Conservation (phyloP, 345 rosid species). For the Brassica incana region DNA sequence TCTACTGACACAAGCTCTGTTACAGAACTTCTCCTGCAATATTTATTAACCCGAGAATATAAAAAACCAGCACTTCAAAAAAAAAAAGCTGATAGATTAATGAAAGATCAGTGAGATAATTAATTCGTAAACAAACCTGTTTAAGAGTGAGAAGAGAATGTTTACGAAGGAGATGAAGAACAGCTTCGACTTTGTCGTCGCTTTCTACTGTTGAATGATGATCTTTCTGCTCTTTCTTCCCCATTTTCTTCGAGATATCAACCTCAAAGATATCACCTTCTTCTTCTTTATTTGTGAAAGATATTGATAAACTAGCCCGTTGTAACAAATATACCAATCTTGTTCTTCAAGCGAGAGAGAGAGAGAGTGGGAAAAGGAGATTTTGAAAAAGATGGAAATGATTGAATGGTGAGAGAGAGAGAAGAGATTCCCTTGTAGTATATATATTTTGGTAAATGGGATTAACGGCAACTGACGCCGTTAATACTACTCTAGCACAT, state of each 20-base stretch:
- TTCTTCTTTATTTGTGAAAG: not conserved
- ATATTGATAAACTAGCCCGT: slow-evolving; percentile 23
- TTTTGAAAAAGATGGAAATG: slow-evolving; percentile 23
- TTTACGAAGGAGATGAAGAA: slow-evolving; percentile 62
- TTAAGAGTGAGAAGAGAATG: slow-evolving; percentile 82
- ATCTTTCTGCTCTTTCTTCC: slow-evolving; percentile 59
- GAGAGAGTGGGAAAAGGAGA: slow-evolving; percentile 16
- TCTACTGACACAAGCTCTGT: slow-evolving; percentile 67
- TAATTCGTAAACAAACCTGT: slow-evolving; percentile 51
- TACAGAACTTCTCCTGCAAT: slow-evolving; percentile 87
- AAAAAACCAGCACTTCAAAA: not conserved
- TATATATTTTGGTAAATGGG: slow-evolving; percentile 34
- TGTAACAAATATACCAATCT: slow-evolving; percentile 37
- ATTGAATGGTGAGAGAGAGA: slow-evolving; percentile 23
- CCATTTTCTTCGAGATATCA: slow-evolving; percentile 49
- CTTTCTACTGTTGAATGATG: slow-evolving; percentile 20
- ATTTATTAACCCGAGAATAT: not conserved
- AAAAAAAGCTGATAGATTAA: not conserved
- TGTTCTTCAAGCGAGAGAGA: slow-evolving; percentile 34
- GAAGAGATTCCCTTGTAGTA: slow-evolving; percentile 10
- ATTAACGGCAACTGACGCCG: slow-evolving; percentile 40
- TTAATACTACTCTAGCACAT: slow-evolving; percentile 11
- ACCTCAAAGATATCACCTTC: not conserved
- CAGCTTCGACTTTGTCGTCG: slow-evolving; percentile 61
- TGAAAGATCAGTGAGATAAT: not conserved